Base-by-base conservation (phyloP, 169 alveolate species). In the Plasmodium malariae region DNA sequence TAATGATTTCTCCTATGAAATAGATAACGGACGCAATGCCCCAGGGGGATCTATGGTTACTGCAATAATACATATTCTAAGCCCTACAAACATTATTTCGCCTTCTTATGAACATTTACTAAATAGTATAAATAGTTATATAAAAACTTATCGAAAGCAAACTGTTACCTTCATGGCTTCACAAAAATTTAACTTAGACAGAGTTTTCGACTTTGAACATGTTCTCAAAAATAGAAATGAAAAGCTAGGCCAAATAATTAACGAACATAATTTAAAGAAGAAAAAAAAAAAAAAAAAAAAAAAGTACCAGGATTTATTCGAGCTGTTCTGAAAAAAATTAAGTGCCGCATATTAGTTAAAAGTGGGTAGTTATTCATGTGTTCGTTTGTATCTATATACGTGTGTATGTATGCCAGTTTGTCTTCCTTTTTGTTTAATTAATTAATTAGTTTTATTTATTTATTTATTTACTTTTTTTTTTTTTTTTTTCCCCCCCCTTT, bases 41-140 rank as follows among this genome's bases (percentile, higher is more conserved):
- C 87, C 87, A 21, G 87, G 87, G 2, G 87, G 87, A 2, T 55
- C 87, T 7, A 36, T 73, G 7, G 67, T 76, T 24, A 76, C 74
- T 4, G 37, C 74, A 34, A 43, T 76, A 65, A 49, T 43, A 40
- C 74, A 76, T 19, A 51, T 76, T 28, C 45, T 76, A 54, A 65
- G 7, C n/a, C 26, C 83, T 40, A 62, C 40, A 17, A 26, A 49
- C 51, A 26, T 6, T 3, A 21, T 19, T 21, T 3, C 71, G 17
- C 88, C 48, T 60, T 60, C 88, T 0, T 76, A 76, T 65, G 68
- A 76, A 36, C 26, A 76, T 24, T 21, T 76, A 40, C 49, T 76
- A 19, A 74, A 76, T 12, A 60, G 40, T 34, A 67, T 76, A 17
- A 6, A 67, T 67, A 12, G 28, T 19, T 48, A 76, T 54, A 63